Conservation (phyloP, 2,329 filamentous ascomycete genomes). For the Fusarium longipes region DNA sequence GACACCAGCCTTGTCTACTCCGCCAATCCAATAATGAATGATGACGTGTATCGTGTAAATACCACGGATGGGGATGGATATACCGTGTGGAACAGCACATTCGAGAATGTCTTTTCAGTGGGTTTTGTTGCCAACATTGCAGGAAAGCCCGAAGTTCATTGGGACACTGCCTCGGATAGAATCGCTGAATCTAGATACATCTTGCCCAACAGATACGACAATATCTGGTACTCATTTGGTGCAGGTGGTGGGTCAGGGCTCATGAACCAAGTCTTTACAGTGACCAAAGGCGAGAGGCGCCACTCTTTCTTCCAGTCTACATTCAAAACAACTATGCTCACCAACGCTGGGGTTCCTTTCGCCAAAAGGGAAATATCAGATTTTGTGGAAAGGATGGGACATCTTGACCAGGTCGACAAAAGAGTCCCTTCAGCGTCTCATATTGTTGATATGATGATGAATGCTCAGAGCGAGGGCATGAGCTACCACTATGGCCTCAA, state of each 20-base stretch:
- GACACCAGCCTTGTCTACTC: not conserved
- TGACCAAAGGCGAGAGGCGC: constrained; percentile 16
- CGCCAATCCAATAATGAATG: rapidly evolving
- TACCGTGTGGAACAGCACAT: constrained; percentile 32
- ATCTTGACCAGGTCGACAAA: constrained; percentile 14
- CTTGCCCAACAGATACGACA: constrained; percentile 21
- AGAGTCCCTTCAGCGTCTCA: not conserved
- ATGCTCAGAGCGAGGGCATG: constrained; percentile 2
- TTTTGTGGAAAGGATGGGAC: constrained; percentile 17
- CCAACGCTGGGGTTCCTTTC: not conserved
- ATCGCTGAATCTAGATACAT: constrained; percentile 16
- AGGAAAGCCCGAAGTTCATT: constrained; percentile 31
- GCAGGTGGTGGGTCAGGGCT: constrained; percentile 23
- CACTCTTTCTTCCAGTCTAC: constrained; percentile 24
- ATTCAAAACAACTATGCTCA: constrained; percentile 23
- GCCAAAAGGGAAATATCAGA: constrained; percentile 5
- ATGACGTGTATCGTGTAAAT: not conserved
- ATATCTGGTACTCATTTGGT: constrained; percentile 31
- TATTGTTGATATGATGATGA: constrained; percentile 23
- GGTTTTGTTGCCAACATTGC: not conserved
- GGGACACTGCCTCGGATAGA: constrained; percentile 13
- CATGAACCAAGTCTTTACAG: constrained; percentile 34
- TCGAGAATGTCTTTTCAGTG: constrained; percentile 9
- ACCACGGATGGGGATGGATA: not conserved
- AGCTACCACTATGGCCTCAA: constrained; percentile 26